phyloP scores from a whole-genome alignment of 2,329 filamentous ascomycete species.

The Stachybotrys echinatus region DNA sequence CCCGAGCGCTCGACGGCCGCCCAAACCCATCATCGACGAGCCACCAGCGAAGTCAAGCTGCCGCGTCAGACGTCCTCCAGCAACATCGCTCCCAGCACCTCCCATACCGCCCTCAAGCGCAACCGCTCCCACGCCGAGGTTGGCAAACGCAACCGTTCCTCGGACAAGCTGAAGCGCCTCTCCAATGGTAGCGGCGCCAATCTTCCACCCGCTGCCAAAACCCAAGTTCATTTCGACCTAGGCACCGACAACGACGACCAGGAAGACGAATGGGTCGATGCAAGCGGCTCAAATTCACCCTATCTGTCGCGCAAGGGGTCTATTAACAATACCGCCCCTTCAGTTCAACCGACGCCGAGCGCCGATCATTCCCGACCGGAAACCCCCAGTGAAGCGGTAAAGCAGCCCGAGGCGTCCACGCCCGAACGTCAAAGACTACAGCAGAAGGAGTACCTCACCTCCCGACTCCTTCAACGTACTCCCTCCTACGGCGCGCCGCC shows the following conservation, averaged over 20 bases:
- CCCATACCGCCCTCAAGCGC: conserved; percentile 51
- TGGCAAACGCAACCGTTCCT: conserved; percentile 43
- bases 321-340: conserved; percentile 29
- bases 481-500: conserved; percentile 58
- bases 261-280: conserved; percentile 63
- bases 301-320: conserved; percentile 43
- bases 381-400: not conserved
- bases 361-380: conserved; percentile 5
- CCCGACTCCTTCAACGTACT: conserved; percentile 59
- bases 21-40: conserved; percentile 37
- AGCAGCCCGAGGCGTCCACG: conserved; percentile 11
- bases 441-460: conserved; percentile 63
- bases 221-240: conserved; percentile 59
- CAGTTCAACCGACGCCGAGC: conserved; percentile 2
- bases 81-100: conserved; percentile 48
- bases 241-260: conserved; percentile 38
- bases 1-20: conserved; percentile 17
- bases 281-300: conserved; percentile 58
- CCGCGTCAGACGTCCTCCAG: conserved; percentile 36
- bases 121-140: conserved; percentile 57
- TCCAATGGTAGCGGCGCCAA: conserved; percentile 46
- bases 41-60: conserved; percentile 46
- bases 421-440: conserved; percentile 37
- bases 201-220: conserved; percentile 34
- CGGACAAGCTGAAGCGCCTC: conserved; percentile 47